Conservation (phyloP, 2,329 filamentous ascomycete species). For the Macrophomina phaseolina region DNA sequence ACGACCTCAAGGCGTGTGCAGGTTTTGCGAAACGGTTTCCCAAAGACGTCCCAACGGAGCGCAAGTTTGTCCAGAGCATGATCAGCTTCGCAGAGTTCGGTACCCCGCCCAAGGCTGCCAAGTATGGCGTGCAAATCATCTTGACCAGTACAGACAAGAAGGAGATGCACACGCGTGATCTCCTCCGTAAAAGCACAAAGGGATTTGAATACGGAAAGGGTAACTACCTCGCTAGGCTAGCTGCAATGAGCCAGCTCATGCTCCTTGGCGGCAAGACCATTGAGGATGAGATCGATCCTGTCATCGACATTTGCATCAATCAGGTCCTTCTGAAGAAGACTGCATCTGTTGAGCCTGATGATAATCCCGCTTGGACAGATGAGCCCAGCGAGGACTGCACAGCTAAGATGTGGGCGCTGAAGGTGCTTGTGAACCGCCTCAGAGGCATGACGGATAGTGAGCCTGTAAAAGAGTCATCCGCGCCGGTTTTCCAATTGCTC, state of each 20-base stretch:
- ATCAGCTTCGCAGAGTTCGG: constrained; percentile 84
- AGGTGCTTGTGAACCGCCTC: constrained; percentile 83
- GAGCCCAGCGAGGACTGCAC: constrained; percentile 79
- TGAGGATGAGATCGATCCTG: constrained; percentile 72
- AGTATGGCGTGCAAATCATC: constrained; percentile 91
- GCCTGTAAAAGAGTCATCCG: constrained; percentile 58
- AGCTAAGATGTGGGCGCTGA: constrained; percentile 83
- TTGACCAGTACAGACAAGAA: constrained; percentile 78
- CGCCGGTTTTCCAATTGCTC: constrained; percentile 77
- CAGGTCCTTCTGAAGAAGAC: constrained; percentile 71
- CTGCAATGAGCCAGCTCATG: constrained; percentile 75
- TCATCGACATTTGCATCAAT: constrained; percentile 78
- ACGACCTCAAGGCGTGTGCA: constrained; percentile 91
- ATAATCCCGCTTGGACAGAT: constrained; percentile 68
- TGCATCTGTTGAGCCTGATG: constrained; percentile 58
- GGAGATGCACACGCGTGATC: constrained; percentile 83
- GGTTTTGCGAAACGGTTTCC: constrained; percentile 88
- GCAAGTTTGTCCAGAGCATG: constrained; percentile 80
- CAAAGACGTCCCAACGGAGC: constrained; percentile 79
- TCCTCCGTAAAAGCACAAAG: constrained; percentile 77
- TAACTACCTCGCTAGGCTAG: constrained; percentile 76
- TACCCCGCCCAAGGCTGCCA: constrained; percentile 79
- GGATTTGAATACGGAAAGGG: constrained; percentile 74
- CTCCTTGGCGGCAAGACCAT: constrained; percentile 75
- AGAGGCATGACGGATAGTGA: constrained; percentile 64